phyloP scores from a whole-genome alignment of 1,139 yeast genomes.

The Yamadazyma spencermartinsiae region DNA sequence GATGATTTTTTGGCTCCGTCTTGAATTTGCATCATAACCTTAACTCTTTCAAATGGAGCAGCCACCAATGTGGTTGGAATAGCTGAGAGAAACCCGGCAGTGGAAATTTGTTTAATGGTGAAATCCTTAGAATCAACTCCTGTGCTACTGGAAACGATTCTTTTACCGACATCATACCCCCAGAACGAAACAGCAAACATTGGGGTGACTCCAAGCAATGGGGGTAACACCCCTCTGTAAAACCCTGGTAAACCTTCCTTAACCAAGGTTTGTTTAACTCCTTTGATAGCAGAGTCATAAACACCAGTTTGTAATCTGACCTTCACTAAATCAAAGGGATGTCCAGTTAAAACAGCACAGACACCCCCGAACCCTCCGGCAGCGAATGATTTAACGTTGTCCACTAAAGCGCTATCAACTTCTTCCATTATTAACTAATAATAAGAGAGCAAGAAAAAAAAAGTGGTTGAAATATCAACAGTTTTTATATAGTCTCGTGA shows the following conservation, averaged over 20 bases:
- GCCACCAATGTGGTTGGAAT: constrained; percentile 93
- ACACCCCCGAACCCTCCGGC: constrained; percentile 78
- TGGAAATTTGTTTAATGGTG: constrained; percentile 69
- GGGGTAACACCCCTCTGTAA: constrained; percentile 87
- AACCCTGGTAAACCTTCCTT: constrained; percentile 77
- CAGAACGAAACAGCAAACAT: constrained; percentile 98
- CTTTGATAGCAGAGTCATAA: constrained; percentile 60
- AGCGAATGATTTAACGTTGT: constrained; percentile 72
- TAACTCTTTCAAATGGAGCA: constrained; percentile 95
- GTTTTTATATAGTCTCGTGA: constrained; percentile 1
- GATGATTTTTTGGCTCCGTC: constrained; percentile 51
- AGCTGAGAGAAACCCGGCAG: constrained; percentile 96
- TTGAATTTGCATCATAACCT: constrained; percentile 88
- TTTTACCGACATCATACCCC: constrained; percentile 96
- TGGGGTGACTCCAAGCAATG: constrained; percentile 92
- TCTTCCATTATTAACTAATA: constrained; percentile 37
- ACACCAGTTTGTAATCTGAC: constrained; percentile 85
- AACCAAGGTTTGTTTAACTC: constrained; percentile 66
- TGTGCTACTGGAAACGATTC: constrained; percentile 53
- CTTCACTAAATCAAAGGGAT: constrained; percentile 91
- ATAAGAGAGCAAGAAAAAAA: neutral
- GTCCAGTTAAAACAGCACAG: constrained; percentile 85
- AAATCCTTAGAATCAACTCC: constrained; percentile 46
- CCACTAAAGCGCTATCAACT: constrained; percentile 49
- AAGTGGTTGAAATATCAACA: constrained; percentile 2